phyloP scores from a whole-genome alignment of 129 eudicot genomes.

The Artemisia annua region DNA sequence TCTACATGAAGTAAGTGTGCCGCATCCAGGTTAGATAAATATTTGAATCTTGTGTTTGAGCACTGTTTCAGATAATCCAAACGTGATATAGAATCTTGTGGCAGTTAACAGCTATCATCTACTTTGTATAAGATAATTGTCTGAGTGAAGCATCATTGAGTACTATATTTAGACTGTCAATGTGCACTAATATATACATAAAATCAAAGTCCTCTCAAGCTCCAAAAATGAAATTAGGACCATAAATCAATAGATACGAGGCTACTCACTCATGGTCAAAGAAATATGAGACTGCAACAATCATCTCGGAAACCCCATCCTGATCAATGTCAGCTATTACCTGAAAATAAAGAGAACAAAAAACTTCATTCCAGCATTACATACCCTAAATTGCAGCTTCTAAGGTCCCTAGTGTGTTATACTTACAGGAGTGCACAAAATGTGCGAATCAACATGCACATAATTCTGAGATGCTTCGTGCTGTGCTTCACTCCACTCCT shows the following conservation, averaged over 20 bases:
- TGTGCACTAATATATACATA: background rate
- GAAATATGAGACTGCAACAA: conserved; percentile 96
- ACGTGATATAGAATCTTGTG: background rate
- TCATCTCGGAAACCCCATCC: conserved; percentile 95
- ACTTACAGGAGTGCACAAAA: conserved; percentile 95
- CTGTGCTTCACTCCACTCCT: conserved; percentile 86
- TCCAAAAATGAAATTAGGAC: conserved; percentile 2
- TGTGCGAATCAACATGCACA: conserved; percentile 92
- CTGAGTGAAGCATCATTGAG: background rate
- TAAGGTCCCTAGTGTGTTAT: conserved; percentile 21
- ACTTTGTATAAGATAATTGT: background rate
- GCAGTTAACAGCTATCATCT: background rate
- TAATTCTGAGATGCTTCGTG: conserved; percentile 74
- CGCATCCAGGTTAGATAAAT: too few species aligned
- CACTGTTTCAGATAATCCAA: background rate
- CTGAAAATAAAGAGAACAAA: conserved; percentile 42
- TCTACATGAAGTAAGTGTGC: background rate
- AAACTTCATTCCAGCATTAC: conserved; percentile 16
- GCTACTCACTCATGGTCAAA: conserved; percentile 95
- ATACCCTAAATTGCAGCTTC: background rate
- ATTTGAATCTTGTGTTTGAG: too few species aligned
- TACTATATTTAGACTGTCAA: background rate
- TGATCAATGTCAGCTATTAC: conserved; percentile 95
- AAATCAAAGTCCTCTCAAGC: background rate
- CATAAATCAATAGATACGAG: conserved; percentile 12